Evolutionary conservation across 1,284 basidiomycete species (phyloP), one percentile per base, ranked within the genome.

Genomic region (Cystobasidium pallidum): DNA sequence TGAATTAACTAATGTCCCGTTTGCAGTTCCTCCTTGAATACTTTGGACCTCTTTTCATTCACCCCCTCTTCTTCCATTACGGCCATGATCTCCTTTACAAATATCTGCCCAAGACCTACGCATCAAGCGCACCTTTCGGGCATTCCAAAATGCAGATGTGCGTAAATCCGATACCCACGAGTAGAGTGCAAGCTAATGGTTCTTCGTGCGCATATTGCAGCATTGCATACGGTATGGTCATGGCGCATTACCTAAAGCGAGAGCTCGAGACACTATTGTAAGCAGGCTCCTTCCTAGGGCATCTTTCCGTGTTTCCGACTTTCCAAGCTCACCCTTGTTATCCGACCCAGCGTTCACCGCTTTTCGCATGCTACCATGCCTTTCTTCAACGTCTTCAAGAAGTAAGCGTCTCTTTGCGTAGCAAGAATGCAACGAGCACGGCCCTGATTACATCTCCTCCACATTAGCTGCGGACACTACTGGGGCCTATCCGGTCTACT

Each of bases 321-420:
- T 39, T 51, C 30, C 61, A 43, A 58, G 59, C 21, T 24, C 3
- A 54, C 39, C 70, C 24, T 43, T 8, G 36, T 52, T 63, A 36
- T 72, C 47, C 54, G n/a, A 30, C 4, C 49, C 73, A 91, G 89
- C 79, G 87, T 96, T 0, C 94, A 97, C 81, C 89, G 91, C 21
- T 99, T 99, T 85, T 96, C 93, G 39, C 88, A 94, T 81, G 90
- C 88, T 1, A 97, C 95, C 0, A 96, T 99, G 89, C 96, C 95
- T 0, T 82, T 91, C 72, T 81, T 82, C 74, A 93, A 94, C 80
- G 86, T 99, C 55, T 90, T 94, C 84, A 91, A 90, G 80, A 99
- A 99, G 92, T 94, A 72, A 55, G 86, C 82, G 74, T 74, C 19
- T 57, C 17, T n/a, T 13, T 24, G 54, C 19, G 1, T 15, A 7